Evolutionary conservation across 192 early-diverging fungal species (phyloP).

Genomic region (Thoreauomyces humboldtii): DNA sequence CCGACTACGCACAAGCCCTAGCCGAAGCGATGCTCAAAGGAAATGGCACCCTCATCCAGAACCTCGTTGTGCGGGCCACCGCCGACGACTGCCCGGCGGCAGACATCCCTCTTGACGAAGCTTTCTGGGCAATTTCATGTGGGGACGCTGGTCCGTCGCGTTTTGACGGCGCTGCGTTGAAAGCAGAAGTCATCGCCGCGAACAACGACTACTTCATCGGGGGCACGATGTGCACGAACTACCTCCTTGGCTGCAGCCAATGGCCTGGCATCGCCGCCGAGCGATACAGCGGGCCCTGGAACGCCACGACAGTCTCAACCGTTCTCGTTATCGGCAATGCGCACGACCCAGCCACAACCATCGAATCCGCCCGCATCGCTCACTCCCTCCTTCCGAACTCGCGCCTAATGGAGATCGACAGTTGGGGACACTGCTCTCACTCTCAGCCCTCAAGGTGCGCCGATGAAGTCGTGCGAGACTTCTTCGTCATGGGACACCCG

Average conservation of each 20-base stretch:
- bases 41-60: constrained; percentile 17
- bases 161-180: too few relatives aligned
- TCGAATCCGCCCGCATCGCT: constrained; percentile 24
- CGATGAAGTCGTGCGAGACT: constrained; percentile 22
- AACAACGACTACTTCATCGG: background rate
- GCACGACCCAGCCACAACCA: constrained; percentile 46
- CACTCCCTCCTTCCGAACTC: constrained; percentile 28
- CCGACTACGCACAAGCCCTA: constrained; percentile 13
- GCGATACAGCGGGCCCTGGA: constrained; percentile 48
- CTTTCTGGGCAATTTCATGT: too few relatives aligned
- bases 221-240: too few relatives aligned
- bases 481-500: too few relatives aligned
- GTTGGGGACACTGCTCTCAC: constrained; percentile 43
- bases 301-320: constrained; percentile 26
- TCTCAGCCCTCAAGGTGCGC: constrained; percentile 37
- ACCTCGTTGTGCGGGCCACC: background rate
- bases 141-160: too few relatives aligned
- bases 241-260: constrained; percentile 13
- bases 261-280: constrained; percentile 38
- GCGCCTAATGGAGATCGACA: constrained; percentile 28
- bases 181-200: background rate
- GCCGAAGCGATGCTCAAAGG: background rate
- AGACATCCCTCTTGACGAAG: too few relatives aligned
- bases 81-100: background rate
- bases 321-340: constrained; percentile 42